Percentiles rank a stretch among this genome's conserved stretches.
These are phyloP conservation scores for Lodderomyces pseudojiufengensis DNA, from an alignment of 1,139 yeast species.

Conservation along the genomic window DNA sequence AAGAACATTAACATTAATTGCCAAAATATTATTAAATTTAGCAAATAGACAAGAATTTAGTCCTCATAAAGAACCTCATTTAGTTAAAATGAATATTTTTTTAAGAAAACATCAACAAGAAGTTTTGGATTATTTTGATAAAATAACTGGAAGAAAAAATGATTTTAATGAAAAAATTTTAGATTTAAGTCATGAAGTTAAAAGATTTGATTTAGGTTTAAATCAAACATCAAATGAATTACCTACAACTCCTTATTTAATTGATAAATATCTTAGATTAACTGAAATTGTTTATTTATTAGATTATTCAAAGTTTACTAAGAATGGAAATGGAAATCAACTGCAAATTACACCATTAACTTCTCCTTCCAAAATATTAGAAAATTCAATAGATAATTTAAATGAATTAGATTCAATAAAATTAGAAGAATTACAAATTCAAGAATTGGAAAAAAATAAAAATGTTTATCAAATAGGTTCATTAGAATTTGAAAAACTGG, in stretches of 20 bases:
- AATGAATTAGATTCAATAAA: conserved; percentile 8
- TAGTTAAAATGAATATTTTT: conserved; percentile 67
- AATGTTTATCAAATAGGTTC: conserved; percentile 53
- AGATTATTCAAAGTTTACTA: conserved; percentile 16
- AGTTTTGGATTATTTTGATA: conserved; percentile 64
- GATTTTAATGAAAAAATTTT: conserved; percentile 61
- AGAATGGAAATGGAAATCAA: conserved; percentile 1
- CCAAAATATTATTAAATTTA: conserved; percentile 77
- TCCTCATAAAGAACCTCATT: conserved; percentile 77
- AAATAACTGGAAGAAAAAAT: conserved; percentile 64
- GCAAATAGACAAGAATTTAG: conserved; percentile 74
- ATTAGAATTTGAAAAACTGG: conserved; percentile 51
- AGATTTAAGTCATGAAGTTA: conserved; percentile 55
- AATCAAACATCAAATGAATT: conserved; percentile 49
- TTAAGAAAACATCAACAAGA: conserved; percentile 56
- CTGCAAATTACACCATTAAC: conserved; percentile 6
- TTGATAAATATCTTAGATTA: conserved; percentile 61
- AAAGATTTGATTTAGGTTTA: conserved; percentile 47
- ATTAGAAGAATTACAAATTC: conserved; percentile 7
- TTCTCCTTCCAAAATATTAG: conserved; percentile 2
- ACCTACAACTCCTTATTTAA: conserved; percentile 65
- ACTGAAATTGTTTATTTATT: conserved; percentile 55
- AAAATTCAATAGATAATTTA: conserved; percentile 1
- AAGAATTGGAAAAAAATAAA: conserved; percentile 11
- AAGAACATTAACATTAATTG: conserved; percentile 73